phyloP scores from a whole-genome alignment of 2,329 filamentous ascomycete species.

The Beauveria scarabaeidicola region DNA sequence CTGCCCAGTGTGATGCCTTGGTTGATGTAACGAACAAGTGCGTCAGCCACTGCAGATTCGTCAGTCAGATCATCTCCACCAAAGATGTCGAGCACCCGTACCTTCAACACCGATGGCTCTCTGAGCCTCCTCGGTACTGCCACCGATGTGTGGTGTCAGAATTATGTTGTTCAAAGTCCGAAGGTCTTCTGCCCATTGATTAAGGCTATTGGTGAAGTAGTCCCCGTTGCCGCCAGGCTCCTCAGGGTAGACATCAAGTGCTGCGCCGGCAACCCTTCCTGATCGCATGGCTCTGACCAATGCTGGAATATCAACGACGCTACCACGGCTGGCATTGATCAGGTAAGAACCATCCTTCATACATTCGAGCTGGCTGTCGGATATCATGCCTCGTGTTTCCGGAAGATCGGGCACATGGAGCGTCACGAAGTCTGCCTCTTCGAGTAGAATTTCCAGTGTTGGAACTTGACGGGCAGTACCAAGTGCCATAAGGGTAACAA shows the following conservation, averaged over 20 bases:
- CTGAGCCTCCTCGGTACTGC: constrained; percentile 95
- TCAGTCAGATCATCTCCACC: constrained; percentile 9
- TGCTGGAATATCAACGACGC: constrained; percentile 87
- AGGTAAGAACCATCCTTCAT: constrained; percentile 94
- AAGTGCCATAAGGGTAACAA: constrained; percentile 87
- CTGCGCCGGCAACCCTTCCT: constrained; percentile 85
- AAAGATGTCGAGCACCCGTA: constrained; percentile 20
- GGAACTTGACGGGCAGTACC: constrained; percentile 80
- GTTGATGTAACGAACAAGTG: constrained; percentile 90
- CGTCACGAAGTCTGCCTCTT: constrained; percentile 81
- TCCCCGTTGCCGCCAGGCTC: constrained; percentile 92
- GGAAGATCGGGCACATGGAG: constrained; percentile 89
- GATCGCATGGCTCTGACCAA: constrained; percentile 78
- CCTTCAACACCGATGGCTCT: constrained; percentile 87
- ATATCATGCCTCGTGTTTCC: constrained; percentile 90
- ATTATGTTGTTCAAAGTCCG: constrained; percentile 84
- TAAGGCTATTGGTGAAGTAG: constrained; percentile 81
- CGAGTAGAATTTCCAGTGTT: constrained; percentile 66
- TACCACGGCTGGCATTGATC: constrained; percentile 92
- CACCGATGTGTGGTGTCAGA: constrained; percentile 92
- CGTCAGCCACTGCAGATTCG: constrained; percentile 58
- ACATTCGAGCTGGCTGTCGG: constrained; percentile 64
- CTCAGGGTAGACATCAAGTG: constrained; percentile 91
- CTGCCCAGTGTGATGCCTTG: constrained; percentile 84
- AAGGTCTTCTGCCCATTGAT: constrained; percentile 78